A percentile compares a stretch with the other conserved stretches of the same genome.
Conservation (phyloP, 768 basidiomycete genomes). For the Amanita subjunquillea region DNA sequence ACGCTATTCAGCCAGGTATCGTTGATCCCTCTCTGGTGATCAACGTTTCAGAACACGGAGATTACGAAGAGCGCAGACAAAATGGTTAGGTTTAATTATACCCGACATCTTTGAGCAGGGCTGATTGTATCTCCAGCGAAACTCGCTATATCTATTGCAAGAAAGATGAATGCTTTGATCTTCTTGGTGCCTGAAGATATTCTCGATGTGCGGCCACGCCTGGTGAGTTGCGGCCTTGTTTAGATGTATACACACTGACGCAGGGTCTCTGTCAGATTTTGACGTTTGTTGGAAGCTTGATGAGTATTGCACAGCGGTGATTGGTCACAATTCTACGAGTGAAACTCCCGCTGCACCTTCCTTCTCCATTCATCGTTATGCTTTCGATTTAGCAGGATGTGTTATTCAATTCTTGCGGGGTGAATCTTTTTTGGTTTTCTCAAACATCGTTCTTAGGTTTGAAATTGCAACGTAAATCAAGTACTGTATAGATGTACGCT, state of each 20-base stretch:
- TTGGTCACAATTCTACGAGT: neutral
- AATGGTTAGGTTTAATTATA: constrained; percentile 55
- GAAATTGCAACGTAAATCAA: too few relatives aligned
- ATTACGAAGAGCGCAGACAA: constrained; percentile 82
- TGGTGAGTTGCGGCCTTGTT: constrained; percentile 41
- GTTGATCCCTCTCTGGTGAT: constrained; percentile 83
- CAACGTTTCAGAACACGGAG: constrained; percentile 44
- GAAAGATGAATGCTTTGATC: constrained; percentile 93
- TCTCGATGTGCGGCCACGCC: constrained; percentile 83
- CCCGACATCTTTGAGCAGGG: neutral
- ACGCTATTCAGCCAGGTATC: constrained; percentile 86
- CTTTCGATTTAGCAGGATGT: too few relatives aligned
- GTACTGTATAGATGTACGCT: too few relatives aligned
- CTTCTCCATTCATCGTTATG: too few relatives aligned
- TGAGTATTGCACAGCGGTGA: constrained; percentile 49
- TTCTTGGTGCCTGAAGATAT: constrained; percentile 97
- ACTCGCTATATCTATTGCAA: constrained; percentile 95
- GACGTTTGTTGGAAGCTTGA: constrained; percentile 91
- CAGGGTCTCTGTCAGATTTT: constrained; percentile 50
- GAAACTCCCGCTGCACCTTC: too few relatives aligned
- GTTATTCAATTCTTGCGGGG: neutral
- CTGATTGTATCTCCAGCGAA: constrained; percentile 50
- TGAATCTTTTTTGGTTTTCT: too few relatives aligned
- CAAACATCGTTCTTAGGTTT: too few relatives aligned
- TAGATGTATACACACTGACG: neutral